Evolutionary conservation across 2,329 filamentous ascomycete species (phyloP), one percentile per base, ranked within the genome.

Genomic region (Aspergillus viridinutans): DNA sequence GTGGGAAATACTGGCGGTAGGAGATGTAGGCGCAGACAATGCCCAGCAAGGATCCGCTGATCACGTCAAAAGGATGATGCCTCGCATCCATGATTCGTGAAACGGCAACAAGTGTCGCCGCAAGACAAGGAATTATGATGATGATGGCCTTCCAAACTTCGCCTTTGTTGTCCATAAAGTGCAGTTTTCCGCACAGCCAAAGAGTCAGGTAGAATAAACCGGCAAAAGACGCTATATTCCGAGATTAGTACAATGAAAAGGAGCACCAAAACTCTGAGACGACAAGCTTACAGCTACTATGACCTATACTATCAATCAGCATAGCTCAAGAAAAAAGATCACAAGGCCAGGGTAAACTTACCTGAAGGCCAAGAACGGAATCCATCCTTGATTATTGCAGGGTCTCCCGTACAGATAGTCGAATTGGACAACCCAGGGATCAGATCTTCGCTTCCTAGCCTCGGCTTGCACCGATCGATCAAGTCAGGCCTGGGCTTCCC

Each of bases 51-150:
- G 79, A 81, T 8, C 83, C 83, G 12, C 78, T 80, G 43, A 85
- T 75, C 29, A 85, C 83, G 61, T 85, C 83, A 67, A 85, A 85
- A 0, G 83, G 82, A 62, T 85, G 83, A 57, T 85, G 83, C 17
- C 83, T 78, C 23, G 82, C 82, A 62, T 85, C 83, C 83, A 85
- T 85, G 56, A 85, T 85, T 48, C 83, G 79, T 14, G 80, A 80
- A 40, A 81, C 79, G 5, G 83, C 81, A 53, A 85, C 76, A 45
- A 85, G 74, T 10, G 77, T 76, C 20, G 83, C 83, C 23, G 75
- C 81, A 17, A 85, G 74, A 9, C 78, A 75, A 1, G 83, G 83
- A 4, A 81, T 71, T 58, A 83, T 71, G 42, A 84, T 77, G 23
- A 85, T 66, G 55, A 84, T 76, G 1, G 80, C 72, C 64, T 84